Evolutionary conservation across 2,329 filamentous ascomycete genomes (phyloP).

Genomic region (Hypoxylon sp.): DNA sequence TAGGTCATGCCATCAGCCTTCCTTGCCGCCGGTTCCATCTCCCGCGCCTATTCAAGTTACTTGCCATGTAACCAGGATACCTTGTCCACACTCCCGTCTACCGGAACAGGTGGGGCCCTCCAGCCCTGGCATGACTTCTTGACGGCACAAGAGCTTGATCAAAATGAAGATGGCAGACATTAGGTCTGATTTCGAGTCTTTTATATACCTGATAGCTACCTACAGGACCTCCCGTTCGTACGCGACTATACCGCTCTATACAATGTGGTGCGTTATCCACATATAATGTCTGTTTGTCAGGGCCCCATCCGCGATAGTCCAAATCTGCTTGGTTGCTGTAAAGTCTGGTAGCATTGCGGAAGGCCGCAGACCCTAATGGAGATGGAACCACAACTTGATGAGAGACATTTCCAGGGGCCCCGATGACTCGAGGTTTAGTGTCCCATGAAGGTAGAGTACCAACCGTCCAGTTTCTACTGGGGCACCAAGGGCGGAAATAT

Average conservation of each 20-base stretch:
- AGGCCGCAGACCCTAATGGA: conserved; percentile 57
- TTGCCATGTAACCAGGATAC: conserved; percentile 47
- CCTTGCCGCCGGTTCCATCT: conserved; percentile 45
- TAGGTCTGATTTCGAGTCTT: conserved; percentile 39
- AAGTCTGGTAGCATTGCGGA: conserved; percentile 53
- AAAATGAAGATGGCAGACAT: conserved; percentile 37
- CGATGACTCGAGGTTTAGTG: conserved; percentile 59
- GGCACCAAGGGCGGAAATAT: conserved; percentile 4
- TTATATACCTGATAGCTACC: conserved; percentile 27
- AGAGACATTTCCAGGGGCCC: conserved; percentile 53
- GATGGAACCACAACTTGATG: conserved; percentile 54
- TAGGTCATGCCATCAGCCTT: conserved; percentile 50
- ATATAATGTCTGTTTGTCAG: conserved; percentile 54
- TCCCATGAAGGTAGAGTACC: conserved; percentile 44
- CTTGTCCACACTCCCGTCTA: conserved; percentile 49
- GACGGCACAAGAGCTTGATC: conserved; percentile 35
- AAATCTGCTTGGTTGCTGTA: conserved; percentile 49
- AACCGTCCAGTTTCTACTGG: conserved; percentile 33
- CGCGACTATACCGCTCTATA: conserved; percentile 30
- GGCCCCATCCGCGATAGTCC: conserved; percentile 49
- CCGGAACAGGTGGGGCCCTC: conserved; percentile 54
- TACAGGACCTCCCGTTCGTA: conserved; percentile 33
- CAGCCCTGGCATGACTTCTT: conserved; percentile 36
- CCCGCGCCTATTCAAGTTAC: conserved; percentile 37
- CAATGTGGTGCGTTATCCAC: conserved; percentile 49